Evolutionary conservation across 352 stramenopile species (phyloP).

Genomic region (Plasmopara muralis): DNA sequence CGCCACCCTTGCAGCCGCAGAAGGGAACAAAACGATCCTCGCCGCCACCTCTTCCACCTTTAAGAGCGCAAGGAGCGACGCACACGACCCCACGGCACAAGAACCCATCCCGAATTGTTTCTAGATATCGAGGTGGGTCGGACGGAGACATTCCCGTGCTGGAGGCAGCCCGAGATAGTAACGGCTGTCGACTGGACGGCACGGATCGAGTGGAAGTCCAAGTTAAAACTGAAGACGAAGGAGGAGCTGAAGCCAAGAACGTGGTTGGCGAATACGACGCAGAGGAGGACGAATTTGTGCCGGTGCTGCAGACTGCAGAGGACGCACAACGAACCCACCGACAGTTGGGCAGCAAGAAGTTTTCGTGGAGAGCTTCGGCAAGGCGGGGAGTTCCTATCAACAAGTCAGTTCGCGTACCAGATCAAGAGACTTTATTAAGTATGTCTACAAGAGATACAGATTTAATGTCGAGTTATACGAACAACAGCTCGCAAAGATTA

Average conservation of each 20-base stretch:
- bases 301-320: slow-evolving; percentile 61
- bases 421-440: slow-evolving; percentile 41
- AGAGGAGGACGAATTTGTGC: slow-evolving; percentile 50
- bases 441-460: slow-evolving; percentile 43
- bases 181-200: slow-evolving; percentile 37
- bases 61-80: slow-evolving; percentile 10
- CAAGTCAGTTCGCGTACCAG: slow-evolving; percentile 26
- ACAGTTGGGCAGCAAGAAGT: slow-evolving; percentile 40
- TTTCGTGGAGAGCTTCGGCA: slow-evolving; percentile 39
- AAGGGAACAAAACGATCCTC: slow-evolving; percentile 11
- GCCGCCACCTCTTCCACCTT: slow-evolving; percentile 16
- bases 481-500: slow-evolving; percentile 37
- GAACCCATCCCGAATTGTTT: slow-evolving; percentile 1
- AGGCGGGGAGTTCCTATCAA: slow-evolving; percentile 18
- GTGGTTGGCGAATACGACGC: slow-evolving; percentile 31
- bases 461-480: slow-evolving; percentile 24
- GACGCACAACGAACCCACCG: slow-evolving; percentile 36
- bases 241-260: slow-evolving; percentile 25
- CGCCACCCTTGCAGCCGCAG: slow-evolving; percentile 23
- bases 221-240: slow-evolving; percentile 29
- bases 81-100: slow-evolving; percentile 6
- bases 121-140: slow-evolving; percentile 9
- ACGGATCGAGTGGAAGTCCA: slow-evolving; percentile 24
- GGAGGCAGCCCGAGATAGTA: slow-evolving; percentile 34
- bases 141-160: slow-evolving; percentile 70